Evolutionary conservation across 1,284 basidiomycete genomes (phyloP).

Genomic region (Ustilago lituana): DNA sequence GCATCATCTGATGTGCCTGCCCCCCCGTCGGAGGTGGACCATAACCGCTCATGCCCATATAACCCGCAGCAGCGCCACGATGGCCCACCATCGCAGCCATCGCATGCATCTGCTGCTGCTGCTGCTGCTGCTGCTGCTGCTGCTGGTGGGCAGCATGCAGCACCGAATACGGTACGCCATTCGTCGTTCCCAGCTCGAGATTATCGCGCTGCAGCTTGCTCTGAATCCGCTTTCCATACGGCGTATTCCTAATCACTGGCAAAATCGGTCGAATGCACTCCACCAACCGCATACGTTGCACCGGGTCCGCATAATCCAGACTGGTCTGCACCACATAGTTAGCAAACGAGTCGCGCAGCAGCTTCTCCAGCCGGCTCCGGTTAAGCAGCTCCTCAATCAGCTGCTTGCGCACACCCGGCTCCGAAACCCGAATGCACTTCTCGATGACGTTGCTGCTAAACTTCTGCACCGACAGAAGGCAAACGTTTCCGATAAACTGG

Average conservation of each 20-base stretch:
- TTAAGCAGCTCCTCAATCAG: conserved; percentile 96
- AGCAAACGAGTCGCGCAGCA: conserved; percentile 77
- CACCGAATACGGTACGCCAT: conserved; percentile 54
- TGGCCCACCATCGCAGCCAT: conserved; percentile 47
- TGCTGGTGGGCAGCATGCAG: conserved; percentile 57
- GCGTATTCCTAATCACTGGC: conserved; percentile 66
- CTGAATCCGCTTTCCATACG: conserved; percentile 67
- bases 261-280: conserved; percentile 66
- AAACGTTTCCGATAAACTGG: conserved; percentile 97
- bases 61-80: conserved; percentile 10
- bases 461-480: conserved; percentile 96
- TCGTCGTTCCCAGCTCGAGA: conserved; percentile 50
- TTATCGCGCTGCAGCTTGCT: conserved; percentile 66
- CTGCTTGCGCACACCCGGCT: conserved; percentile 90
- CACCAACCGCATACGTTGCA: conserved; percentile 63
- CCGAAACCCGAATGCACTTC: conserved; percentile 98
- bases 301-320: conserved; percentile 65
- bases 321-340: conserved; percentile 67
- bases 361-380: conserved; percentile 91
- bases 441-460: conserved; percentile 95
- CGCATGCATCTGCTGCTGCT: conserved; percentile 54
- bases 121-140: too few species aligned
- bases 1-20: conserved; percentile 5
- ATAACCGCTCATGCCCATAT: conserved; percentile 28
- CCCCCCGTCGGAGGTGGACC: conserved; percentile 10